These are phyloP conservation scores for Piromyces finnis DNA, from an alignment of 192 early-diverging fungal species.

Conservation along the genomic window DNA sequence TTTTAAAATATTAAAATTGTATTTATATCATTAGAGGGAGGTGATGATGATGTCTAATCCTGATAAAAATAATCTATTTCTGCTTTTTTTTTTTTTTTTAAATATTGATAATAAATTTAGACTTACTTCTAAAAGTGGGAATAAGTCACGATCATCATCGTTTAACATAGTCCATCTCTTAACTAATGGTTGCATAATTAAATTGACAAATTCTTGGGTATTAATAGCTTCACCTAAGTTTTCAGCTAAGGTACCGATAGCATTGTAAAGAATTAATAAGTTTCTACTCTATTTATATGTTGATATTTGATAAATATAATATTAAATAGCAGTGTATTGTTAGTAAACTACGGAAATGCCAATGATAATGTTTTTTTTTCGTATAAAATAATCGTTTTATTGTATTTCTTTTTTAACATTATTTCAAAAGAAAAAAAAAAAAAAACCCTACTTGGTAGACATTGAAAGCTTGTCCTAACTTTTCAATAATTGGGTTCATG, in stretches of 20 bases:
- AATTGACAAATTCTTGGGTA: constrained; percentile 57
- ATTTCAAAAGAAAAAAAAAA: no score
- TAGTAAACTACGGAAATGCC: no score
- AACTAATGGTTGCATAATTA: constrained; percentile 74
- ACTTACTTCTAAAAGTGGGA: constrained; percentile 75
- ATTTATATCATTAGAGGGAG: no score
- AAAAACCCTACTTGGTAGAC: constrained; percentile 43
- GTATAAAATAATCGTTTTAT: no score
- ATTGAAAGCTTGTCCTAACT: constrained; percentile 59
- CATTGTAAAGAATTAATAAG: constrained; percentile 88
- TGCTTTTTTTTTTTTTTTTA: no score
- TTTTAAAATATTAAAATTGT: no score
- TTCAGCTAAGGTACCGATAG: constrained; percentile 93
- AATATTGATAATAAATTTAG: neutral
- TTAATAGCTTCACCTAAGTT: constrained; percentile 67
- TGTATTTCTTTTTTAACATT: no score
- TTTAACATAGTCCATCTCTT: constrained; percentile 64
- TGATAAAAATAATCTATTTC: no score
- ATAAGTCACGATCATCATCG: constrained; percentile 79
- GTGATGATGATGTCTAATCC: no score
- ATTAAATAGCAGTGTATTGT: no score
- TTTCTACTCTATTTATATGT: constrained; percentile 76
- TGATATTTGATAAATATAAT: no score
- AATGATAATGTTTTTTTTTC: no score
- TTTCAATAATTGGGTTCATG: constrained; percentile 69